Evolutionary conservation across 73 alveolate species (phyloP), one percentile per base, ranked within the genome.

Genomic region (Symbiodinium natans): DNA sequence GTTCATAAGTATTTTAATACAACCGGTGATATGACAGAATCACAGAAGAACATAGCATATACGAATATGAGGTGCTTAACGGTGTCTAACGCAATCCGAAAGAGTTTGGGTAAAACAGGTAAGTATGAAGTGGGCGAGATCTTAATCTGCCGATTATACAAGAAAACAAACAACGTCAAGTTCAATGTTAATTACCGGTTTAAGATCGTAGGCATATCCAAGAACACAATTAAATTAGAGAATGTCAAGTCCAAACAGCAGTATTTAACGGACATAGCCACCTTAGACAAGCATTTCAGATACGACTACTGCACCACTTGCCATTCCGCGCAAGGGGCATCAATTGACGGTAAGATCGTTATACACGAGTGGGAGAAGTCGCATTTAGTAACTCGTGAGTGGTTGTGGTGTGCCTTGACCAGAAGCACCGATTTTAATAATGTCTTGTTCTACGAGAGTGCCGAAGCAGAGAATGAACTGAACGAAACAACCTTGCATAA

Each of bases 301-400:
- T 52, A 52, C 27, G 87, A 25, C 41, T 77, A 77, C 87, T 77
- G 87, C 48, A 36, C 87, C 87, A 77, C 87, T 3, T 77, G 87
- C 48, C 87, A 77, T 34, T 77, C 87, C 23, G 41, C 87, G 33
- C 87, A 77, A 8, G 87, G 87, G 41, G 87, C 87, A n/a, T 33
- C 52, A 27, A 77, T 77, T 11, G 25, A 77, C 8, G 87, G 56
- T 34, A 29, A 13, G 48, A 86, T 86, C 38, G 59, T 77, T 10
- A 86, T 86, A 52, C 93, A 86, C n/a, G 83, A 86, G 21, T 86
- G 93, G 93, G 54, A 86, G 41, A 86, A 54, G 59, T 17, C 46
- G 38, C 36, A 86, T 33, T 17, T 86, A 17, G 93, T 86, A 29
- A 48, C 56, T 11, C 46, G 41, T 9, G 93, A 86, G 54, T 86